phyloP scores from a whole-genome alignment of 768 basidiomycete species.

The Suillus lakei region DNA sequence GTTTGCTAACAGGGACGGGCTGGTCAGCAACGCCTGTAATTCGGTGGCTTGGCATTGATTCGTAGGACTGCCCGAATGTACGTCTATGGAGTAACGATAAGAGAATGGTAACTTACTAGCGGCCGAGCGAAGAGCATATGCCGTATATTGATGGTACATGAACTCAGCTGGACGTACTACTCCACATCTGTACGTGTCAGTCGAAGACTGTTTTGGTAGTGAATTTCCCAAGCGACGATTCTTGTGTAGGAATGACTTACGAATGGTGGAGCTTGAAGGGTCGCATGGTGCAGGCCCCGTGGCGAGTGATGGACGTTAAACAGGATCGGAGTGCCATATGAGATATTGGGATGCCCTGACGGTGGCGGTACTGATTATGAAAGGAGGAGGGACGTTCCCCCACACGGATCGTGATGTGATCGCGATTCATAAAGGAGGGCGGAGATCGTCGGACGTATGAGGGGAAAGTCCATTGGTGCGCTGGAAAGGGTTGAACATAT shows the following conservation, averaged over 20 bases:
- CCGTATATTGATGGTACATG: background rate
- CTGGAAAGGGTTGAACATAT: background rate
- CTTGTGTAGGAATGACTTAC: background rate
- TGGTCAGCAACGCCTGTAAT: background rate
- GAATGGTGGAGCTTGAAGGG: background rate
- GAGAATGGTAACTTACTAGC: background rate
- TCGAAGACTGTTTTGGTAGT: background rate
- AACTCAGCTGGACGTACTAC: conserved; percentile 2
- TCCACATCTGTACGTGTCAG: conserved; percentile 3
- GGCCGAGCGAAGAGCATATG: background rate
- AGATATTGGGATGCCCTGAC: conserved; percentile 1
- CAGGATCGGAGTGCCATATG: background rate
- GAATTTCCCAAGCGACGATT: background rate
- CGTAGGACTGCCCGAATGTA: background rate
- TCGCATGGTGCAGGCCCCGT: conserved; percentile 3
- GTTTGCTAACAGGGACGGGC: background rate
- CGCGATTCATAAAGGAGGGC: background rate
- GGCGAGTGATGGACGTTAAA: background rate
- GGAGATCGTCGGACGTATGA: background rate
- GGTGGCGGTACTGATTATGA: background rate
- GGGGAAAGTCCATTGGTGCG: background rate
- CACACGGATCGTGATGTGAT: background rate
- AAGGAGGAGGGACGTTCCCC: background rate
- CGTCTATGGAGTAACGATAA: background rate
- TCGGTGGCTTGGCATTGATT: background rate